Base-by-base conservation (phyloP, 495 filamentous ascomycete species). In the Acidomyces sp. region DNA sequence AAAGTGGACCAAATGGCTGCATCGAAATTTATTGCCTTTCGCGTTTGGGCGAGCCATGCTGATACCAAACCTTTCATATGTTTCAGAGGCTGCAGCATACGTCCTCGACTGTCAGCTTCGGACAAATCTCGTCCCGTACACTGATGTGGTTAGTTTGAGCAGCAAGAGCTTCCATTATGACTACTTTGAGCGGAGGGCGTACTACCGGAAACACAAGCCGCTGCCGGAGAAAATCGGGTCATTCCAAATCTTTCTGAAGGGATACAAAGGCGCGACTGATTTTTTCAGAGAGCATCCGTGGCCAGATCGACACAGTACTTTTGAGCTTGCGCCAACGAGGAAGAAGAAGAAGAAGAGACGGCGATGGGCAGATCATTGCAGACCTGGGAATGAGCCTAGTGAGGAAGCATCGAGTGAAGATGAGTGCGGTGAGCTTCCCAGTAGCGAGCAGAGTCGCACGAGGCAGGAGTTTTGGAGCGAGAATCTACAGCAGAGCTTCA, bases 101-200 rank as follows among this genome's bases (percentile, higher is more conserved):
- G 81, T 93, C 2, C 73, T 99, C 31, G 90, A 99, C 63, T 76
- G 75, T 41, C 82, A 88, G 48, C 67, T 99, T 25, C 80, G 77
- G 38, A 95, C 90, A 16, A 79, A 92, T 60, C 63, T 99, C 35
- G 90, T 99, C 10, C 90, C 90, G 0, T 95, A 93, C 48, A 99
- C 90, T 22, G 90, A 90, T 55, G 82, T 99, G 41, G 85, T 95
- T 7, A 80, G 80, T 48, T 67, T 99, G 23, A 92, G 90, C 13
- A 95, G 88, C 23, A 95, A 88, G 62, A 90, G 85, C 6, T 99
- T 99, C 62, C 84, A 88, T 57, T 96, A 99, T 56, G 87, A 93
- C 45, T 95, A 84, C 52, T 99, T 87, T 87, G 86, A 92, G 54
- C 78, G 86, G 7, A 74, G 86, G 53, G 84, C 74, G 51, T 88